These are phyloP conservation scores for Pichia inconspicua DNA, from an alignment of 1,139 yeast species.

Conservation along the genomic window DNA sequence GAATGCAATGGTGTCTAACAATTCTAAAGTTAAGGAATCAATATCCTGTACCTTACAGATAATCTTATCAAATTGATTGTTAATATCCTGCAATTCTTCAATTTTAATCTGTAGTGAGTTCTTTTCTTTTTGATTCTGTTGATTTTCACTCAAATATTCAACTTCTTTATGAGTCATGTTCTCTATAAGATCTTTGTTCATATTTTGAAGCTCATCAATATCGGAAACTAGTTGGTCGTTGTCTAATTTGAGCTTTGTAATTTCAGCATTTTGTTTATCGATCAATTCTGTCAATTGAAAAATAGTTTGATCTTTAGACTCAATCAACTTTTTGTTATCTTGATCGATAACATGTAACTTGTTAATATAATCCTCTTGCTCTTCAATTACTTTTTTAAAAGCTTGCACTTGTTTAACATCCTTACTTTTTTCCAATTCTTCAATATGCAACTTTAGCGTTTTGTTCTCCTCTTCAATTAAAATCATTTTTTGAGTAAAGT, in stretches of 20 bases:
- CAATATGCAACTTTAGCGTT: slow-evolving; percentile 15
- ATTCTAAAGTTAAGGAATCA: slow-evolving; percentile 17
- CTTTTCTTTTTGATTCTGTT: slow-evolving; percentile 42
- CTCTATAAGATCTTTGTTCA: slow-evolving; percentile 58
- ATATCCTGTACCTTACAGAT: slow-evolving; percentile 26
- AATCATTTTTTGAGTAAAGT: slow-evolving; percentile 28
- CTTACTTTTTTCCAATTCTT: slow-evolving; percentile 18
- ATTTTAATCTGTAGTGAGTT: slow-evolving; percentile 34
- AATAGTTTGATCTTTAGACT: slow-evolving; percentile 25
- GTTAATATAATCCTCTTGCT: slow-evolving; percentile 19
- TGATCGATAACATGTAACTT: slow-evolving; percentile 7
- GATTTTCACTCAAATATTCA: slow-evolving; percentile 50
- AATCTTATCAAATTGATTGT: slow-evolving; percentile 27
- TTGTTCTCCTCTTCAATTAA: slow-evolving; percentile 29
- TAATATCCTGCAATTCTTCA: slow-evolving; percentile 49
- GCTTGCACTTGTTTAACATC: slow-evolving; percentile 21
- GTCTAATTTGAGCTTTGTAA: slow-evolving; percentile 23
- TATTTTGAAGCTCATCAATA: slow-evolving; percentile 24
- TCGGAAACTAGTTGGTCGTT: slow-evolving; percentile 25
- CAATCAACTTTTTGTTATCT: slow-evolving; percentile 17
- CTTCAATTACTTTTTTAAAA: slow-evolving; percentile 21
- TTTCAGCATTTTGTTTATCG: slow-evolving; percentile 27
- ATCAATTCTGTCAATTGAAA: slow-evolving; percentile 22
- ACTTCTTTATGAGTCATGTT: slow-evolving; percentile 58
- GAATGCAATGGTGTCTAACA: slow-evolving; percentile 17